These are phyloP conservation scores for Echinosophora koreensis DNA, from an alignment of 306 rosid genomes.

Conservation along the genomic window DNA sequence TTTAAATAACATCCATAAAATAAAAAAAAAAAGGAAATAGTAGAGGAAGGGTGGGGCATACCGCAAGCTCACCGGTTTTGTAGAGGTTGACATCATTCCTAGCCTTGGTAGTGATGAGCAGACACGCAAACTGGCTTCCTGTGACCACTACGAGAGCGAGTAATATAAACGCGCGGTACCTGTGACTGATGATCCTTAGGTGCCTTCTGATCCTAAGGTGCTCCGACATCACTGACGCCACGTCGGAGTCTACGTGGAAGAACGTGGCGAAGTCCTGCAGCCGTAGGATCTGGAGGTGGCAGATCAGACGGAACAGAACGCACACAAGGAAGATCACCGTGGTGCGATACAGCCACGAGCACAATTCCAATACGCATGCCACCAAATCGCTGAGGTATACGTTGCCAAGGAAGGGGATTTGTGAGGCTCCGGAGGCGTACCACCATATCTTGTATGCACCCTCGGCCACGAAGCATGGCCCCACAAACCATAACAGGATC, in stretches of 20 bases:
- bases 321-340: constrained; percentile 80
- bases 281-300: constrained; percentile 89
- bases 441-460: constrained; percentile 96
- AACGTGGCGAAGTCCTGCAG: constrained; percentile 71
- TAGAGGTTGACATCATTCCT: constrained; percentile 44
- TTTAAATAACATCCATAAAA: no score
- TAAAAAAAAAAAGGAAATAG: neutral
- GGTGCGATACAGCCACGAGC: constrained; percentile 86
- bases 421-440: constrained; percentile 88
- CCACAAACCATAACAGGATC: constrained; percentile 61
- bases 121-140: constrained; percentile 74
- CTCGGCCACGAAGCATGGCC: constrained; percentile 76
- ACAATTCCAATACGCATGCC: constrained; percentile 77
- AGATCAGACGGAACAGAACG: constrained; percentile 86
- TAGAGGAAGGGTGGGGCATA: constrained; percentile 33
- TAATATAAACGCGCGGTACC: constrained; percentile 77
- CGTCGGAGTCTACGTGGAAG: constrained; percentile 82
- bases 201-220: constrained; percentile 88
- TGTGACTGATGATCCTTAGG: constrained; percentile 84
- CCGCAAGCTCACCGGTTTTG: constrained; percentile 86
- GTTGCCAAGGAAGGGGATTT: constrained; percentile 78
- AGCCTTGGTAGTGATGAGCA: constrained; percentile 64
- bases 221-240: constrained; percentile 74
- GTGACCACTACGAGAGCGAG: constrained; percentile 67
- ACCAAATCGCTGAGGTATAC: constrained; percentile 69